Base-by-base conservation (phyloP, 345 rosid species). In the Jatropha curcas region DNA sequence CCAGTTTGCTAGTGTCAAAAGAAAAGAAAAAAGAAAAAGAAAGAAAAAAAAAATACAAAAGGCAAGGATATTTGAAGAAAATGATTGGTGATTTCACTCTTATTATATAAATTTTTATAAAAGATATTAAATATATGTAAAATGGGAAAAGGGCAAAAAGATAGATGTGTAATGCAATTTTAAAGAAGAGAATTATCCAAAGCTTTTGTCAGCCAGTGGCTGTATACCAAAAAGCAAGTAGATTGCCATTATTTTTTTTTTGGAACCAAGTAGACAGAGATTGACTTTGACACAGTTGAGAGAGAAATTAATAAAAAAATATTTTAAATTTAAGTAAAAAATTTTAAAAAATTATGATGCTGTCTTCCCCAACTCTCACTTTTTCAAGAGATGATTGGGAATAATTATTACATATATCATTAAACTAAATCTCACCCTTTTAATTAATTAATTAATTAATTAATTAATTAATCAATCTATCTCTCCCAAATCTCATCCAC, bases 391-490 rank as follows among this genome's bases (percentile, higher is more conserved):
- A 83, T 83, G 79, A 76, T 74, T 77, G 66, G 67, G 78, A 76
- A 85, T 74, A 82, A 85, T 74, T 81, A 70, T 57, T 70, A 61
- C 69, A 1, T 30, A n/a, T 62, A 65, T 76, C 51, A 76, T 71
- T 67, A 66, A 81, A 71, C 33, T 62, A 62, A 60, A 62, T 35
- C 25, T 31, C 13, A 45, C 28, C 34, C 24, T 12, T 19, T 63
- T 7, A 13, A 9, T 16, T 9, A 65, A 27, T 53, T 56, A 67
- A 28, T 53, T 37, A n/a, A 50, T 41, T 22, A 46, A 33, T 24
- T 43, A 30, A 41, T 33, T 66, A 63, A n/a, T 30, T 66, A 31
- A 67, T 51, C 10, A 67, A 28, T 10, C 68, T 5, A 30, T 20
- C n/a, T 5, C 30, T 56, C 67, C 50, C 60, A 43, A 53, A 65